Conservation (phyloP, 495 filamentous ascomycete genomes). For the Chaetomidium leptoderma region DNA sequence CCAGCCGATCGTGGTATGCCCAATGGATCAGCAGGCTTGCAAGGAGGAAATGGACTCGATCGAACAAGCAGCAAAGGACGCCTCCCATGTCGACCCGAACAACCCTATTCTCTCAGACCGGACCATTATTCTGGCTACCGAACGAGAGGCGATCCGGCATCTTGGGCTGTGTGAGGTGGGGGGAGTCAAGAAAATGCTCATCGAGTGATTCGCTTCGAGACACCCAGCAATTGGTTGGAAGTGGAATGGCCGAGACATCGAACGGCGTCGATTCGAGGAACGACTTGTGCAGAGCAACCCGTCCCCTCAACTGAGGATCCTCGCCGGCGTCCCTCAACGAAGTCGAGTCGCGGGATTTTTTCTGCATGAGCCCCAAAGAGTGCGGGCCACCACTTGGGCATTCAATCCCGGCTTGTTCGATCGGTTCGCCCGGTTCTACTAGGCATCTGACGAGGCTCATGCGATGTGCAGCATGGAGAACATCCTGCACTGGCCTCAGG, state of each 20-base stretch:
- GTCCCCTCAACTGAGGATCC: background rate
- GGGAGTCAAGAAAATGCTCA: slow-evolving; percentile 79
- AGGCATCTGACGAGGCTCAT: no score
- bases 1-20: slow-evolving; percentile 93
- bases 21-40: slow-evolving; percentile 89
- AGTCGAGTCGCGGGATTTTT: no score
- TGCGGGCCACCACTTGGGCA: no score
- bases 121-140: slow-evolving; percentile 72
- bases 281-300: background rate
- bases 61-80: slow-evolving; percentile 89
- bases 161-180: slow-evolving; percentile 83
- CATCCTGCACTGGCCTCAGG: no score
- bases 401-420: no score
- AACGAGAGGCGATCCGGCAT: slow-evolving; percentile 68
- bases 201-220: slow-evolving; percentile 58
- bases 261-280: background rate
- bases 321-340: no score
- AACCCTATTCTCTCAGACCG: slow-evolving; percentile 84
- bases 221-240: background rate
- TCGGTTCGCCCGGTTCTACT: no score
- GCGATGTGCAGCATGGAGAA: no score
- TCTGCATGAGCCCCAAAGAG: no score
- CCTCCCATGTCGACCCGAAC: slow-evolving; percentile 75
- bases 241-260: background rate
- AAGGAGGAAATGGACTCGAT: slow-evolving; percentile 99